Evolutionary conservation across 345 rosid species (phyloP).

Genomic region (Eucalyptus brandiana): DNA sequence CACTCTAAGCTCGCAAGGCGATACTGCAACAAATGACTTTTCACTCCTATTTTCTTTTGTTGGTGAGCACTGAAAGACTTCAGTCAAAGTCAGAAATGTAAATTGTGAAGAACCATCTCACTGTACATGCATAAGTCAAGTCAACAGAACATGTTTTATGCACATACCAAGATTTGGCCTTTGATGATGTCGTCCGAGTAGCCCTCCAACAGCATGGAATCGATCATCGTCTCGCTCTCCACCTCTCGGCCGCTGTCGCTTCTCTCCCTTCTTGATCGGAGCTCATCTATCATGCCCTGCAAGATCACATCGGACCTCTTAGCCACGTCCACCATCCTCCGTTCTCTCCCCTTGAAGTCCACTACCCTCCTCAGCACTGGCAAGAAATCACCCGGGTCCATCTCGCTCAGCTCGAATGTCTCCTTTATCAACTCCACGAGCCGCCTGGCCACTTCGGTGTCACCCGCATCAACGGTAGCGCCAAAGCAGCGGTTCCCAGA

Average conservation of each 20-base stretch:
- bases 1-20: background rate
- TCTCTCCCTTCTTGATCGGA: background rate
- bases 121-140: background rate
- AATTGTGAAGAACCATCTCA: too few relatives aligned
- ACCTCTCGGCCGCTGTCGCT: background rate
- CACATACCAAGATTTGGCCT: conserved; percentile 22
- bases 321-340: background rate
- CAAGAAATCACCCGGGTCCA: conserved; percentile 28
- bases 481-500: background rate
- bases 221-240: conserved; percentile 31
- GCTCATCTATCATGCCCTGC: conserved; percentile 38
- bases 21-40: background rate
- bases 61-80: background rate
- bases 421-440: conserved; percentile 15
- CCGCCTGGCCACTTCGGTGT: conserved; percentile 10
- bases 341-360: conserved; percentile 18
- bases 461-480: background rate
- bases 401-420: conserved; percentile 10
- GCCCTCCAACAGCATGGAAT: conserved; percentile 22
- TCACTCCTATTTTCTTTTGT: background rate
- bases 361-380: conserved; percentile 12
- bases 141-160: background rate
- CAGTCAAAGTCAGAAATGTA: background rate
- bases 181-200: conserved; percentile 36
- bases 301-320: conserved; percentile 19